Evolutionary conservation across 2,329 filamentous ascomycete species (phyloP).

Genomic region (Colletotrichum camelliae): DNA sequence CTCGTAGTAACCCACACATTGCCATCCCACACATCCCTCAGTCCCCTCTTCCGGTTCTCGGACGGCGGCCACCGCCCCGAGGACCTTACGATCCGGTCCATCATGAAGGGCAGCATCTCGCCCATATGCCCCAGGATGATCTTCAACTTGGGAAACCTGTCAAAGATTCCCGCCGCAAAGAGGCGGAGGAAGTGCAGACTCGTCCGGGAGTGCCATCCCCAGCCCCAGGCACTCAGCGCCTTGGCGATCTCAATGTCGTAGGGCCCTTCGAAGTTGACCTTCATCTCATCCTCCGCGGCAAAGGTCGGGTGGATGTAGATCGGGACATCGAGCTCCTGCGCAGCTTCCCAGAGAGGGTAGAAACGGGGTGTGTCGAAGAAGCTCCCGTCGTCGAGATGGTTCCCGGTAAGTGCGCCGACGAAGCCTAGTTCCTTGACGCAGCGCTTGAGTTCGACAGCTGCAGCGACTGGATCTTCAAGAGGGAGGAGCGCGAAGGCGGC

Average conservation of each 20-base stretch:
- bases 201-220: conserved; percentile 13
- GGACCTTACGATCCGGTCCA: conserved; percentile 47
- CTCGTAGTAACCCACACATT: conserved; percentile 65
- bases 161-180: conserved; percentile 38
- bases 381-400: conserved; percentile 27
- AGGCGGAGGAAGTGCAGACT: conserved; percentile 38
- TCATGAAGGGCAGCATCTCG: conserved; percentile 58
- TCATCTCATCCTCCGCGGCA: conserved; percentile 23
- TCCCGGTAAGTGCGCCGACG: conserved; percentile 31
- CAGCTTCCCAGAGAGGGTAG: conserved; percentile 34
- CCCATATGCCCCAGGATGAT: conserved; percentile 46
- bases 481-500: conserved; percentile 1
- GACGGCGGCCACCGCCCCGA: conserved; percentile 19
- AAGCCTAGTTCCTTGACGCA: conserved; percentile 33
- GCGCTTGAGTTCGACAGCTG: conserved; percentile 34
- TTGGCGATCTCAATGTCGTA: conserved; percentile 63
- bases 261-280: background rate
- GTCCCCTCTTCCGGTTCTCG: conserved; percentile 36
- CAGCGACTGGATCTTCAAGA: conserved; percentile 26
- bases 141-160: conserved; percentile 40
- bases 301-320: conserved; percentile 54
- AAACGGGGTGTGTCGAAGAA: conserved; percentile 36
- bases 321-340: conserved; percentile 51
- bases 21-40: conserved; percentile 56
- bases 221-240: conserved; percentile 54